Evolutionary conservation across 768 basidiomycete genomes (phyloP).

Genomic region (Hygrocybe punicea): DNA sequence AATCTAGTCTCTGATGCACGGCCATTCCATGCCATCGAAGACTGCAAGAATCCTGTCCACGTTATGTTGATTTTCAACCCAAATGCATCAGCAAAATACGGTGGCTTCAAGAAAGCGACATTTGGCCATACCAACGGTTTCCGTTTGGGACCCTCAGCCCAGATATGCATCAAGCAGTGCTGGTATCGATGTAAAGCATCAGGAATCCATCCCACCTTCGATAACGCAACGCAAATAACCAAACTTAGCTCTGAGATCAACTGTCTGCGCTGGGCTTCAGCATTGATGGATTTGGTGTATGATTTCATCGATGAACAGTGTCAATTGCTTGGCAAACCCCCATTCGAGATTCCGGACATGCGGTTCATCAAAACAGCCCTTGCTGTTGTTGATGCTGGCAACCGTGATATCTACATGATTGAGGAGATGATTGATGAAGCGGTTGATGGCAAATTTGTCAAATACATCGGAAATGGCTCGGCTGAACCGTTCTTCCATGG

Average conservation of each 20-base stretch:
- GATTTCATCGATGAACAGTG: conserved; percentile 8
- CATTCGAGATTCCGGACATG: conserved; percentile 15
- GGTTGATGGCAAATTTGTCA: conserved; percentile 14
- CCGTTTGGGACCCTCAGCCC: not conserved
- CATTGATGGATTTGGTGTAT: conserved; percentile 18
- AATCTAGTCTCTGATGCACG: not conserved
- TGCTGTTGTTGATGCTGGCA: conserved; percentile 2
- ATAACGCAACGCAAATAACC: conserved; percentile 13
- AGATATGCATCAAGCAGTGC: conserved; percentile 15
- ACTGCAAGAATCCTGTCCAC: not conserved
- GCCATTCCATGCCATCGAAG: not conserved
- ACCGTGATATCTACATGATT: conserved; percentile 14
- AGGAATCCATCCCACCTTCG: conserved; percentile 7
- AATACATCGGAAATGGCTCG: conserved; percentile 26
- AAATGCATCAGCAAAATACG: too few species aligned
- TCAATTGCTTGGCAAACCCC: not conserved
- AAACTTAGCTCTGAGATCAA: conserved; percentile 1
- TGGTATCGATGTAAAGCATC: conserved; percentile 9
- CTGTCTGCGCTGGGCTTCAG: conserved; percentile 22
- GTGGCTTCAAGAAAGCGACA: too few species aligned
- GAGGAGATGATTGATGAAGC: conserved; percentile 16
- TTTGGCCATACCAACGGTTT: too few species aligned
- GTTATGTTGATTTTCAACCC: too few species aligned
- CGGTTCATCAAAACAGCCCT: conserved; percentile 15
- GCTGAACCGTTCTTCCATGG: conserved; percentile 8